Conservation (phyloP, 2,329 filamentous ascomycete species). For the Xylariaceae sp. region DNA sequence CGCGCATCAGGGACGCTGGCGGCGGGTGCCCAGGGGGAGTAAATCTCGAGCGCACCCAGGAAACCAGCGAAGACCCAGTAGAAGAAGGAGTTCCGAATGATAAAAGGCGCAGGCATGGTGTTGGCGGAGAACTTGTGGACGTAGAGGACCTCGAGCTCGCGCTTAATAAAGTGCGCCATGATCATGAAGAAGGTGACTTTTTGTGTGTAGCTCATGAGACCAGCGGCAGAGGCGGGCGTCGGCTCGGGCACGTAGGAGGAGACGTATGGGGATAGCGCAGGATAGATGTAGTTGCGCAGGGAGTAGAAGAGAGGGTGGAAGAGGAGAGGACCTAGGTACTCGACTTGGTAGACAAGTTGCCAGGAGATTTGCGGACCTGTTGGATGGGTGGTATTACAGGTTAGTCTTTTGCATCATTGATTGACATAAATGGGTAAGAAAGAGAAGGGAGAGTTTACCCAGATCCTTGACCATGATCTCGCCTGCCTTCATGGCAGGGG, state of each 20-base stretch:
- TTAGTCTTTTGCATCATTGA: constrained; percentile 2
- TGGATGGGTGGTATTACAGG: constrained; percentile 1
- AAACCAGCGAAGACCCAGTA: constrained; percentile 87
- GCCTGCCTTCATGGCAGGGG: constrained; percentile 44
- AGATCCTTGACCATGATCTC: constrained; percentile 88
- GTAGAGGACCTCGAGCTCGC: constrained; percentile 90
- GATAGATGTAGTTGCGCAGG: constrained; percentile 70
- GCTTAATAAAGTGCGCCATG: constrained; percentile 84
- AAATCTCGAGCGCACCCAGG: constrained; percentile 80
- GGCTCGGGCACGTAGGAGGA: constrained; percentile 41
- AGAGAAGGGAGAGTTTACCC: constrained; percentile 57
- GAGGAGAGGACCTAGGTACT: constrained; percentile 88
- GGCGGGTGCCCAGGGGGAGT: constrained; percentile 68
- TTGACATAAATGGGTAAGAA: background rate
- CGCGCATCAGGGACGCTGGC: too few relatives aligned
- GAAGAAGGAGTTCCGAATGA: constrained; percentile 92
- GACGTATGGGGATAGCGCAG: constrained; percentile 41
- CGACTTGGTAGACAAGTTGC: constrained; percentile 90
- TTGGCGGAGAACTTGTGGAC: constrained; percentile 92
- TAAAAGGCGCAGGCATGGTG: constrained; percentile 87
- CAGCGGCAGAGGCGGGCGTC: constrained; percentile 13
- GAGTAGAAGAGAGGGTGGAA: constrained; percentile 75
- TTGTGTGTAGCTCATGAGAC: constrained; percentile 63
- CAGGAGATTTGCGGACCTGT: constrained; percentile 89
- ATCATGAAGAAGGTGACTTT: constrained; percentile 71